phyloP scores from a whole-genome alignment of 2,329 filamentous ascomycete genomes.

The Curvularia sp. region DNA sequence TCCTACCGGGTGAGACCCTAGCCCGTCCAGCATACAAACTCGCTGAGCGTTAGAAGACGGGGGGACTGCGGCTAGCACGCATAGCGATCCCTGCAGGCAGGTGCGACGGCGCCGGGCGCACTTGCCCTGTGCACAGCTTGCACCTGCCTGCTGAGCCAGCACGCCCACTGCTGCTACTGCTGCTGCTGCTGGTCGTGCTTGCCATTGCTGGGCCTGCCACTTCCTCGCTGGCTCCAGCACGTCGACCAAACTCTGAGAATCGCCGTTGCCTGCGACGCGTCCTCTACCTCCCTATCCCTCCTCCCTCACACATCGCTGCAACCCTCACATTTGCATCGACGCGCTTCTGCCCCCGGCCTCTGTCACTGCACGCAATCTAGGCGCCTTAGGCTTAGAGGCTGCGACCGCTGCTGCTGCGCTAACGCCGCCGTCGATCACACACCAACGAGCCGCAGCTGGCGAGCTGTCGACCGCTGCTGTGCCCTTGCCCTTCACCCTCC shows the following conservation, averaged over 20 bases:
- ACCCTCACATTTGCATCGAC: not conserved
- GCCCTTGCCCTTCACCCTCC: constrained; percentile 12
- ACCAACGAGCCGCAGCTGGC: constrained; percentile 21
- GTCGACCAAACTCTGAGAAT: not conserved
- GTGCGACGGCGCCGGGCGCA: constrained; percentile 6
- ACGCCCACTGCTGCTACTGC: not conserved
- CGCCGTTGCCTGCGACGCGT: not conserved
- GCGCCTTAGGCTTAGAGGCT: constrained; percentile 14
- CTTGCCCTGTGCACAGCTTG: constrained; percentile 2
- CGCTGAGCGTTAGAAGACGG: constrained; percentile 6
- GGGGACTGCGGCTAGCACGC: constrained; percentile 4
- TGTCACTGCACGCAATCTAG: constrained; percentile 12
- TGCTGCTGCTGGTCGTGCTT: not conserved
- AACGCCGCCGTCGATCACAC: constrained; percentile 21
- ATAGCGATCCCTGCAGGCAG: constrained; percentile 7
- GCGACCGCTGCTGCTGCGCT: constrained; percentile 16
- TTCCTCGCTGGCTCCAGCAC: not conserved
- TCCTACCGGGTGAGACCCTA: not conserved
- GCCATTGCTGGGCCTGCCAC: not conserved
- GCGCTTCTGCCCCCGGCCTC: constrained; percentile 1
- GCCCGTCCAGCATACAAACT: not conserved
- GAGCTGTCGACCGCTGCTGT: constrained; percentile 10
- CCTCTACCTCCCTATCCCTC: not conserved
- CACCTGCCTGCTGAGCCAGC: constrained; percentile 3
- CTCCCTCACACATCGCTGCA: too few species aligned